phyloP scores from a whole-genome alignment of 768 basidiomycete genomes.

The Tylopilus intermedius region DNA sequence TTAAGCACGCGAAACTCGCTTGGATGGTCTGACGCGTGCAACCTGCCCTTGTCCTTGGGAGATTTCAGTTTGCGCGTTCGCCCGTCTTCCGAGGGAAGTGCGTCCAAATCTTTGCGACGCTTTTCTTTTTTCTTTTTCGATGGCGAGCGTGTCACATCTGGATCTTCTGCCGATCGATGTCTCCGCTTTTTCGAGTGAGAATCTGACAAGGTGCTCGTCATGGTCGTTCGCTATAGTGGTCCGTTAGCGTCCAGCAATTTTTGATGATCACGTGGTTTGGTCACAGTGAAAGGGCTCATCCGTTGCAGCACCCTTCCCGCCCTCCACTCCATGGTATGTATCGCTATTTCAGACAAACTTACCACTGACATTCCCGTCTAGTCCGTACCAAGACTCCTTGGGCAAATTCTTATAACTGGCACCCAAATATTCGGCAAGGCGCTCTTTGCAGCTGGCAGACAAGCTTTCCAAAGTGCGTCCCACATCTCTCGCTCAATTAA shows the following conservation, averaged over 20 bases:
- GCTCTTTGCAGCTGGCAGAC: conserved; percentile 81
- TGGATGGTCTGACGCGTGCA: conserved; percentile 25
- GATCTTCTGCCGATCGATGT: conserved; percentile 25
- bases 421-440: conserved; percentile 87
- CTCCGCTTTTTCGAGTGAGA: conserved; percentile 49
- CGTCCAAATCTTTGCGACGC: conserved; percentile 17
- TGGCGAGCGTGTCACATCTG: conserved; percentile 18
- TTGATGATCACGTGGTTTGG: conserved; percentile 19
- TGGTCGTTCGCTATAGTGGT: not conserved
- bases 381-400: conserved; percentile 75
- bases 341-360: not conserved
- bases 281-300: not conserved
- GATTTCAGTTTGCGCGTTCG: conserved; percentile 22
- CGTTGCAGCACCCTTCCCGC: not conserved
- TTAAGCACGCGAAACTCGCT: conserved; percentile 59
- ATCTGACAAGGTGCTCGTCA: conserved; percentile 7
- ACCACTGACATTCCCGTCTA: conserved; percentile 26
- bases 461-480: conserved; percentile 85
- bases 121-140: conserved; percentile 36
- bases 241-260: conserved; percentile 6
- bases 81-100: conserved; percentile 7
- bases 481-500: not conserved
- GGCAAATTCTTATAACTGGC: conserved; percentile 76
- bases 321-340: conserved; percentile 21
- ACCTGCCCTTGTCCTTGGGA: conserved; percentile 36